These are phyloP conservation scores for Hanseniaspora vineae DNA, from an alignment of 805 yeast genomes.

Conservation along the genomic window DNA sequence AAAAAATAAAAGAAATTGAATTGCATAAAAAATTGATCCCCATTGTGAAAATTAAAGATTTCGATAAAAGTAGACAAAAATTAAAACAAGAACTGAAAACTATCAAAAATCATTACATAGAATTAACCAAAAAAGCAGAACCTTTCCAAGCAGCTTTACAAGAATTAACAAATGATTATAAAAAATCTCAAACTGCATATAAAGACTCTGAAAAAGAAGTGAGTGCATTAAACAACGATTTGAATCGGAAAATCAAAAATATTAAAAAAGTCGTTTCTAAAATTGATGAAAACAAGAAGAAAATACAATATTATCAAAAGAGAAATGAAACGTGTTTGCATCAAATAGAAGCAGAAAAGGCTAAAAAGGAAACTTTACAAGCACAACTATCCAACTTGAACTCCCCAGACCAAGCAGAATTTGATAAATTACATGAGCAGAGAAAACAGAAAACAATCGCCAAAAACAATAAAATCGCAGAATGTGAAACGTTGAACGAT, in stretches of 20 bases:
- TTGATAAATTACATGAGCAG: conserved; percentile 13
- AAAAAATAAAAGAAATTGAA: conserved; percentile 33
- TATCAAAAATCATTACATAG: conserved; percentile 18
- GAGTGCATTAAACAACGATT: conserved; percentile 4
- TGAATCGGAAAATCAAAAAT: conserved; percentile 11
- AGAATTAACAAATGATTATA: conserved; percentile 10
- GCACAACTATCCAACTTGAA: conserved; percentile 1
- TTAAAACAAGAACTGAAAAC: conserved; percentile 17
- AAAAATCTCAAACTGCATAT: conserved; percentile 2
- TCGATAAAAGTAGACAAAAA: conserved; percentile 9
- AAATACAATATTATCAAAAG: conserved; percentile 11
- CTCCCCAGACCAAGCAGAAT: conserved; percentile 9
- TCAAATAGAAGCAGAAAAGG: conserved; percentile 6
- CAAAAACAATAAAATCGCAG: conserved; percentile 19
- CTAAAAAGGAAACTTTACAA: conserved; percentile 2
- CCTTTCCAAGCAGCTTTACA: conserved; percentile 12
- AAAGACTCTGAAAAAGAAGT: conserved; percentile 2
- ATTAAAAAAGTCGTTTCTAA: conserved; percentile 9
- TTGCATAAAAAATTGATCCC: conserved; percentile 36
- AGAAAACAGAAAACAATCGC: conserved; percentile 9
- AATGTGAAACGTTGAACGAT: conserved; percentile 27
- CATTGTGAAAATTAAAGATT: conserved; percentile 34
- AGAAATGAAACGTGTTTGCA: conserved; percentile 7
- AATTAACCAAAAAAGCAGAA: conserved; percentile 12
- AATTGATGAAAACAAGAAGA: conserved; percentile 12